phyloP scores from a whole-genome alignment of 2,329 filamentous ascomycete genomes.

The Aspergillus costaricaensis region DNA sequence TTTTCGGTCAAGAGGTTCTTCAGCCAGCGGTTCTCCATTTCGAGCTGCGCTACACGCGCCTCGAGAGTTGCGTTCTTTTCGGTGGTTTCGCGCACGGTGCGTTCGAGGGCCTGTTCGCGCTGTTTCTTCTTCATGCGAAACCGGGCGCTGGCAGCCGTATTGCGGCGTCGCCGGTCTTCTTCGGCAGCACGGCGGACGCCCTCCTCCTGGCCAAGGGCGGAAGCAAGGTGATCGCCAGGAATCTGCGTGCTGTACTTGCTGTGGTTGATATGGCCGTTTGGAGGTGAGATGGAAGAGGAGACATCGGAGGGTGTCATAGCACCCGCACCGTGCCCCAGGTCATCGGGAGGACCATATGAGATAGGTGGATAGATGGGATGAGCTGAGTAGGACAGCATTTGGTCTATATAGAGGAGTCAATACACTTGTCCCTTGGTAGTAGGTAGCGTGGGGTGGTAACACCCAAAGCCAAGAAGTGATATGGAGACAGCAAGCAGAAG shows the following conservation, averaged over 20 bases:
- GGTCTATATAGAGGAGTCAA: conserved; percentile 42
- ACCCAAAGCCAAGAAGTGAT: conserved; percentile 15
- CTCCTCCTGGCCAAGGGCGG: conserved; percentile 65
- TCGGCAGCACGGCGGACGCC: conserved; percentile 73
- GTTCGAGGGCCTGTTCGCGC: conserved; percentile 81
- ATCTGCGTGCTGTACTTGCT: conserved; percentile 44
- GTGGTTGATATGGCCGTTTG: conserved; percentile 43
- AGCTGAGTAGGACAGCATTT: conserved; percentile 42
- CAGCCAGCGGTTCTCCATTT: conserved; percentile 80
- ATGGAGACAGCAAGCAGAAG: conserved; percentile 15
- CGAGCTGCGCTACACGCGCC: conserved; percentile 71
- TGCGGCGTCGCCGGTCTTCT: conserved; percentile 85
- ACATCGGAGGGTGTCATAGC: conserved; percentile 45
- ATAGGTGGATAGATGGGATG: conserved; percentile 43
- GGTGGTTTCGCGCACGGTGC: conserved; percentile 77
- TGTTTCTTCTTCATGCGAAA: conserved; percentile 97
- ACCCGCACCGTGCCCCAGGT: conserved; percentile 38
- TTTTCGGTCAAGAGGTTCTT: conserved; percentile 81
- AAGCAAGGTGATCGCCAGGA: conserved; percentile 43
- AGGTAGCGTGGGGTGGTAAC: conserved; percentile 28
- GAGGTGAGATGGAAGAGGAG: conserved; percentile 45
- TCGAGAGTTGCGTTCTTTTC: conserved; percentile 77
- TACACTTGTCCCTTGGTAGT: conserved; percentile 35
- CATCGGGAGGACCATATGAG: conserved; percentile 39
- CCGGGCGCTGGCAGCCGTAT: conserved; percentile 83